phyloP scores from a whole-genome alignment of 345 rosid species.

The Salix caprea region DNA sequence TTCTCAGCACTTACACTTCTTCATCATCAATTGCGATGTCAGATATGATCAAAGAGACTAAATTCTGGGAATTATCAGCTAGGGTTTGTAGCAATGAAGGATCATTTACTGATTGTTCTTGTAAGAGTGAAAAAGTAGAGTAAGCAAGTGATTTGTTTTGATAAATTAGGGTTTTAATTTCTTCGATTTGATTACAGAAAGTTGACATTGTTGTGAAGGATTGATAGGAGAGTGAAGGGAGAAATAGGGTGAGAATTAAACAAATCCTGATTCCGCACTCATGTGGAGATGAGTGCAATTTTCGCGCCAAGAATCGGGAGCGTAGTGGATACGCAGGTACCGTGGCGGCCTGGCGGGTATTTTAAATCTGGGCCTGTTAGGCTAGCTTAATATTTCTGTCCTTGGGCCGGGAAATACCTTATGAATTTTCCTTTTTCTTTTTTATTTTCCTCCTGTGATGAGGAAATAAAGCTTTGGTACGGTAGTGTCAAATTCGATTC shows the following conservation, averaged over 20 bases:
- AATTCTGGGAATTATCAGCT: conserved; percentile 20
- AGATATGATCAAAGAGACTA: conserved; percentile 18
- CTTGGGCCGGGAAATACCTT: too few species aligned
- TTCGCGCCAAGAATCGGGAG: conserved; percentile 22
- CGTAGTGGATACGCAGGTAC: neutral
- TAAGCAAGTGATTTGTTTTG: conserved; percentile 40
- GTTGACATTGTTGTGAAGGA: conserved; percentile 21
- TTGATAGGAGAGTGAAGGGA: neutral
- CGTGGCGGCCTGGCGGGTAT: neutral
- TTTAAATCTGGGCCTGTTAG: neutral
- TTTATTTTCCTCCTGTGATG: too few species aligned
- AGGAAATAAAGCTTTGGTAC: too few species aligned
- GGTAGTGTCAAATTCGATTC: too few species aligned
- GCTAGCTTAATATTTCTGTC: too few species aligned
- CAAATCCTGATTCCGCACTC: conserved; percentile 1
- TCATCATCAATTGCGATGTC: conserved; percentile 38
- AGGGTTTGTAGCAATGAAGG: conserved; percentile 30
- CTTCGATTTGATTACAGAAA: conserved; percentile 26
- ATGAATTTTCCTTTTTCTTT: too few species aligned
- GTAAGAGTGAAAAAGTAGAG: conserved; percentile 35
- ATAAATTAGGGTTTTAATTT: conserved; percentile 31
- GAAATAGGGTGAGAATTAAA: neutral
- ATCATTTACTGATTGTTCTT: conserved; percentile 31
- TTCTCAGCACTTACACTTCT: conserved; percentile 33
- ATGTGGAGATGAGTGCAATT: neutral